Evolutionary conservation across 202 grass and related monocot species (phyloP), one percentile per base, ranked within the genome.

Genomic region (Cymbopogon flexuosus): DNA sequence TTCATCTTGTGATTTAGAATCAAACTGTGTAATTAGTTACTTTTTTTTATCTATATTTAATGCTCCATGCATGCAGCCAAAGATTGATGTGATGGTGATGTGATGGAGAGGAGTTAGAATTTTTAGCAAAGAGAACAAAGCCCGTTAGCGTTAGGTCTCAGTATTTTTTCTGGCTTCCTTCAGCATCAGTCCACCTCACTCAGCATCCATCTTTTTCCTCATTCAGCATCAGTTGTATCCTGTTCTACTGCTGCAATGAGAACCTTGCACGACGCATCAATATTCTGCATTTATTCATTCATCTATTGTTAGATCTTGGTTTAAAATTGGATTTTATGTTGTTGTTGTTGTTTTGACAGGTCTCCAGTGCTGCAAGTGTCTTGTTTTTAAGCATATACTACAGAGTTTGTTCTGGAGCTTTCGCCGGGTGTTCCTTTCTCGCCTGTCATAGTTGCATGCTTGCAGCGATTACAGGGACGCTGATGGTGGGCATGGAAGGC

Each of bases 91-190:
- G n/a, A n/a, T n/a, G n/a, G n/a, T n/a, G n/a, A n/a, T n/a, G n/a
- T n/a, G n/a, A n/a, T n/a, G n/a, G n/a, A n/a, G n/a, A n/a, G n/a
- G n/a, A n/a, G n/a, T n/a, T n/a, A n/a, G n/a, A n/a, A n/a, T n/a
- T n/a, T n/a, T n/a, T n/a, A n/a, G n/a, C n/a, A n/a, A n/a, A n/a
- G n/a, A n/a, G n/a, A n/a, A n/a, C n/a, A n/a, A n/a, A n/a, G n/a
- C n/a, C n/a, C n/a, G 52, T 12, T 72, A 1, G 41, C 81, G 65
- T 71, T 79, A 49, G 75, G 70, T 79, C 42, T 49, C 76, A 72
- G 75, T 81, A 22, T 60, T 24, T 66, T 31, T 79, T 83, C 80
- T 41, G 51, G 62, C 51, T 77, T 70, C 62, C 78, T 51, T 86
- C 62, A 46, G 75, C 54, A 46, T 90, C 72, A 87, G 23, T 82